phyloP scores from a whole-genome alignment of 306 rosid species.

The Pterocarpus santalinus region DNA sequence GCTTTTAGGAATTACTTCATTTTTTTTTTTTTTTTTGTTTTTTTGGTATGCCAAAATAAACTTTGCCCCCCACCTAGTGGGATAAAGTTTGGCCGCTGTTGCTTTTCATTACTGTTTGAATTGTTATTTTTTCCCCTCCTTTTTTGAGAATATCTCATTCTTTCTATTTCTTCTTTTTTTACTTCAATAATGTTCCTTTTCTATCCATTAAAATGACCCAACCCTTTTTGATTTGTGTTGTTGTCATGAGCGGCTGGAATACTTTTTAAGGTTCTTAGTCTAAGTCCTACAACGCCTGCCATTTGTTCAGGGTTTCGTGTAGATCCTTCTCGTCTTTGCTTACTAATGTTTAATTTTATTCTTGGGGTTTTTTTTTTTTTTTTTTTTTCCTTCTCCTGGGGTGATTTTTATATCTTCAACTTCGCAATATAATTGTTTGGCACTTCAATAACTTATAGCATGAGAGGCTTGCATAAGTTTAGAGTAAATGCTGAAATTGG shows the following conservation, averaged over 20 bases:
- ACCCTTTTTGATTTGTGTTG: background rate
- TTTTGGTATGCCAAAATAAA: too few species aligned
- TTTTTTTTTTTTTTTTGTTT: background rate
- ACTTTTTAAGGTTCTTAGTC: background rate
- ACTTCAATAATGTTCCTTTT: background rate
- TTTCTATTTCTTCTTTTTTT: background rate
- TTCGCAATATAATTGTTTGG: too few species aligned
- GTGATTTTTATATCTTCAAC: background rate
- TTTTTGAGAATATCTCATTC: background rate
- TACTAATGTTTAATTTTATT: background rate
- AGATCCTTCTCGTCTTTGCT: background rate
- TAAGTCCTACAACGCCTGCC: background rate
- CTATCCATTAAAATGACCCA: background rate
- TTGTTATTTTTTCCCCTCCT: background rate
- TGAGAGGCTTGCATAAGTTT: background rate
- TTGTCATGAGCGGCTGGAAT: background rate
- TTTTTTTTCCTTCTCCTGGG: too few species aligned
- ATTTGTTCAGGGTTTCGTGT: background rate
- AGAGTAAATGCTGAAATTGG: too few species aligned
- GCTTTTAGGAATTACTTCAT: conserved; percentile 12
- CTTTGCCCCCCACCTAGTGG: background rate
- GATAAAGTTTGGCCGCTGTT: background rate
- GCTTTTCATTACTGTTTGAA: background rate
- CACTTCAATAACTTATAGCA: background rate
- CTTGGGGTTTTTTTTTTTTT: background rate